These are phyloP conservation scores for Phytophthora palmivora DNA, from an alignment of 352 stramenopile species.

Conservation along the genomic window DNA sequence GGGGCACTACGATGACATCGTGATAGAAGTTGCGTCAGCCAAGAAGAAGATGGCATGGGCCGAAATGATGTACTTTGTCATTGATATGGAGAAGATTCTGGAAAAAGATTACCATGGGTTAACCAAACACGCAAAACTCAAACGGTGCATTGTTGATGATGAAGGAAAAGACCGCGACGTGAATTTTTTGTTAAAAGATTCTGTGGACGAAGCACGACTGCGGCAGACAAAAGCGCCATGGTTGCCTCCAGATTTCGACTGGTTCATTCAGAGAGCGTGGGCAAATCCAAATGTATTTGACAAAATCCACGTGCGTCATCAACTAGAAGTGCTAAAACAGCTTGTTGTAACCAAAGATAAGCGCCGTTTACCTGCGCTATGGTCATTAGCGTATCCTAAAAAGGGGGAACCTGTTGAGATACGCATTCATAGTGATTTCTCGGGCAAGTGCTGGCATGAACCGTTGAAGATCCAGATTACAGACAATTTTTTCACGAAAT, in stretches of 20 bases:
- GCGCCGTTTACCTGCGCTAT: slow-evolving; percentile 4
- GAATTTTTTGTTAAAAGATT: background rate
- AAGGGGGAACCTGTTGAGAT: background rate
- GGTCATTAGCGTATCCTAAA: slow-evolving; percentile 1
- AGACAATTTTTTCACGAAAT: background rate
- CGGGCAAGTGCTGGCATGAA: slow-evolving; percentile 7
- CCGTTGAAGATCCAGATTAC: slow-evolving; percentile 1
- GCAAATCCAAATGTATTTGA: background rate
- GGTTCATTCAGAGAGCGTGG: slow-evolving; percentile 6
- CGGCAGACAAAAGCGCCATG: background rate
- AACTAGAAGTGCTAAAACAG: background rate
- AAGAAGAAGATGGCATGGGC: slow-evolving; percentile 17
- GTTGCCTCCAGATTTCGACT: slow-evolving; percentile 18
- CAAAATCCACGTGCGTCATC: background rate
- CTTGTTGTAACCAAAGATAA: slow-evolving; percentile 1
- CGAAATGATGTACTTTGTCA: slow-evolving; percentile 22
- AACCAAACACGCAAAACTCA: background rate
- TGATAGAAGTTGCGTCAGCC: slow-evolving; percentile 19
- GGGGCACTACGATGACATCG: slow-evolving; percentile 10
- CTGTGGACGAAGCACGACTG: background rate
- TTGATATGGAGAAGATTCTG: slow-evolving; percentile 25
- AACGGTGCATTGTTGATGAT: slow-evolving; percentile 1
- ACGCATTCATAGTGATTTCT: slow-evolving; percentile 18
- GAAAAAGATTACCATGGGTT: slow-evolving; percentile 1
- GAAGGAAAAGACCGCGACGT: background rate